Evolutionary conservation across 768 basidiomycete genomes (phyloP), one percentile per base, ranked within the genome.

Genomic region (Psilocybe sp.): DNA sequence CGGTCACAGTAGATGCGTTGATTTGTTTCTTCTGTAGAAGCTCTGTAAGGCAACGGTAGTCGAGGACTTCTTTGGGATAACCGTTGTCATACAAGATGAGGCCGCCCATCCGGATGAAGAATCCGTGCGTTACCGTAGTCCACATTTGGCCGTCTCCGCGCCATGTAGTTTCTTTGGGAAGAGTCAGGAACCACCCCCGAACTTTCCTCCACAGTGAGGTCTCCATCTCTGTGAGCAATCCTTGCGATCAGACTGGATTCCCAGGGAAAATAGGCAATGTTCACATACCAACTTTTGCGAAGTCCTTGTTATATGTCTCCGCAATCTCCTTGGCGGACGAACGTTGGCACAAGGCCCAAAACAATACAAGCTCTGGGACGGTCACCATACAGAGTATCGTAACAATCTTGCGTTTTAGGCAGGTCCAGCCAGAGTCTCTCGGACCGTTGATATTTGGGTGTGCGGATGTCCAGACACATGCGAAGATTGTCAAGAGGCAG

Each of bases 381-480:
- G 56, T 50, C 2, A 59, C 18, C 12, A 49, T 46, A 18, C 50
- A 51, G 2, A 55, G n/a, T 55, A 51, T 56, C 5, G 53, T 41
- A 16, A 40, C 15, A 13, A 47, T 9, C 34, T 51, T 40, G 7
- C 55, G 14, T 16, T 40, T 18, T 9, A 50, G 32, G 7, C 32
- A 35, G 6, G 10, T 46, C 51, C 54, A 50, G 11, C 38, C 43
- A 15, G 49, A 43, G 32, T 51, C 53, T 5, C 39, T 20, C 13
- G 44, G 42, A 2, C 32, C 43, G 1, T 56, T 56, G n/a, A 61
- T 46, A 35, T 59, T 61, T 13, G 60, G 60, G 35, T 61, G 60
- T 13, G 59, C 46, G 3, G 56, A 46, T 8, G 54, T 44, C 55
- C 55, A 61, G 13, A 53, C 56, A 35, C 58, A 61, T 0, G 56